Evolutionary conservation across 306 rosid genomes (phyloP).

Genomic region (Corylus heterophylla): DNA sequence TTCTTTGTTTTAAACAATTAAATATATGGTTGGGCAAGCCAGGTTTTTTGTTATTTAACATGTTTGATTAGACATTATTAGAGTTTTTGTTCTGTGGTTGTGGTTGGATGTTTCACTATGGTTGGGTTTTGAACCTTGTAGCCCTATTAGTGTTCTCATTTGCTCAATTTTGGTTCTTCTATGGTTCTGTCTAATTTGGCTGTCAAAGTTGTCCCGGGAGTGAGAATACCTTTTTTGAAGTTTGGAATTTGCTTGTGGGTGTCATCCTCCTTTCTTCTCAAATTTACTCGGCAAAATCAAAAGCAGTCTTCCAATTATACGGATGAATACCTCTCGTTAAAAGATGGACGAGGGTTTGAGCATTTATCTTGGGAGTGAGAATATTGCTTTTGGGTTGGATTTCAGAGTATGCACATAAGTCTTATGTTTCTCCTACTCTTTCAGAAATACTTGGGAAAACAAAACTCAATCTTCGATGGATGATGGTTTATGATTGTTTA

Average conservation of each 20-base stretch:
- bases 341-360: too few relatives aligned
- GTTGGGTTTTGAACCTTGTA: neutral
- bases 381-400: too few relatives aligned
- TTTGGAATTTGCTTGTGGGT: neutral
- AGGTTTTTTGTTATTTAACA: conserved; percentile 10
- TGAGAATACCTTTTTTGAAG: neutral
- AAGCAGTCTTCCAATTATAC: too few relatives aligned
- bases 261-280: neutral
- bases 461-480: too few relatives aligned
- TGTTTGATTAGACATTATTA: conserved; percentile 6
- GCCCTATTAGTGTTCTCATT: neutral
- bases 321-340: too few relatives aligned
- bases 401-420: too few relatives aligned
- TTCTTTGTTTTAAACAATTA: conserved; percentile 25
- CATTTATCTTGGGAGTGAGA: too few relatives aligned
- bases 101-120: neutral
- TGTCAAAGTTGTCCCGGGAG: too few relatives aligned
- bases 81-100: neutral
- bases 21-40: conserved; percentile 17
- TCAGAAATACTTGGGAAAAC: too few relatives aligned
- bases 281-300: neutral
- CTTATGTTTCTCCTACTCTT: too few relatives aligned
- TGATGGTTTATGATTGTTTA: too few relatives aligned
- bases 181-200: neutral
- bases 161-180: neutral